A percentile compares a stretch with the other conserved stretches of the same genome.
phyloP scores from a whole-genome alignment of 2,329 filamentous ascomycete species.

The Ceratocystis colombiana region DNA sequence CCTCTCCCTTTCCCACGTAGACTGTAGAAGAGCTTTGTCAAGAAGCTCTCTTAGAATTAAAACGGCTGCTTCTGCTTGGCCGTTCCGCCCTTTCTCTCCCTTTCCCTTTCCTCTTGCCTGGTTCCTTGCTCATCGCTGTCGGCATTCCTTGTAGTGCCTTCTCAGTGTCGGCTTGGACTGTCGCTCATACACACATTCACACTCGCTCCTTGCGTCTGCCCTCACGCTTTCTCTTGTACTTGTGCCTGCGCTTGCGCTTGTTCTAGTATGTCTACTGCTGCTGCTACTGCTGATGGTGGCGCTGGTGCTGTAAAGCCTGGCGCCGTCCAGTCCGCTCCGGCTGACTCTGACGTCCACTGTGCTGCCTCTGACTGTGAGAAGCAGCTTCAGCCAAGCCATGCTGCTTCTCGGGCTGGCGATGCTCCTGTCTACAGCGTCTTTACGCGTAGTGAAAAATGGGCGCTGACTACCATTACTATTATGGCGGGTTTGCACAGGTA shows the following conservation, averaged over 20 bases:
- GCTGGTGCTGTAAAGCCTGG: background rate
- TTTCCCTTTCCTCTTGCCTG: too few species aligned
- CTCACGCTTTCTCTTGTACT: background rate
- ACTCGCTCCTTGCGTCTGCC: background rate
- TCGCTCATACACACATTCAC: background rate
- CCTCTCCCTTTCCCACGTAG: too few species aligned
- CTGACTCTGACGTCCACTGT: background rate
- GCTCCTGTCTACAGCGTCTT: constrained; percentile 28
- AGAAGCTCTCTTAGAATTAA: background rate
- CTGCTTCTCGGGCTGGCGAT: background rate
- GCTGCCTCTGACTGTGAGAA: constrained; percentile 1
- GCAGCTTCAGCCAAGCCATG: background rate
- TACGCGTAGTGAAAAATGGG: constrained; percentile 29
- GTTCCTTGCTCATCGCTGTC: too few species aligned
- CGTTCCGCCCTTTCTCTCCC: background rate
- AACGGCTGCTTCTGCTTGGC: background rate
- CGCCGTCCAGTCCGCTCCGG: background rate
- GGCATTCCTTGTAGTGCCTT: too few species aligned
- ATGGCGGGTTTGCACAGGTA: constrained; percentile 29
- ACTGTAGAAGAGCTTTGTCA: too few species aligned
- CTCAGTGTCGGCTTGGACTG: too few species aligned
- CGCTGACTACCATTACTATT: constrained; percentile 29
- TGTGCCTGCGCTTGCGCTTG: too few species aligned
- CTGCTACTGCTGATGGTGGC: background rate
- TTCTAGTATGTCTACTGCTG: background rate